These are phyloP conservation scores for Linnemannia zychae DNA, from an alignment of 192 early-diverging fungal genomes.

Conservation along the genomic window DNA sequence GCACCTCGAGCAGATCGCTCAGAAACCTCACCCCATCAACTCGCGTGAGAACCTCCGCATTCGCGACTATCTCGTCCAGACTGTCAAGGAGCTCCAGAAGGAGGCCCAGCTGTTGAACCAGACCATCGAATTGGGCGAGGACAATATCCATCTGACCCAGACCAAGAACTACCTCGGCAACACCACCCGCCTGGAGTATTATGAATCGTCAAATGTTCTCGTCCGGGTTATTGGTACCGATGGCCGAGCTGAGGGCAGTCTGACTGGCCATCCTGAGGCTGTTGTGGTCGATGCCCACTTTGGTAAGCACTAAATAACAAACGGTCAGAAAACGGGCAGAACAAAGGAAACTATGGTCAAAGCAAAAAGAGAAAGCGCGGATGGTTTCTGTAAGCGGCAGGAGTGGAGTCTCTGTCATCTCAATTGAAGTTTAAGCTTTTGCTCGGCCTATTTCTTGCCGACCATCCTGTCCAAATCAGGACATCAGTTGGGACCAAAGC, in stretches of 20 bases:
- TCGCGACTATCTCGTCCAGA: conserved; percentile 29
- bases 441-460: conserved; percentile 8
- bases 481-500: not conserved
- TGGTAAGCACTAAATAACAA: conserved; percentile 41
- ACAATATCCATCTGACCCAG: conserved; percentile 37
- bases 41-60: conserved; percentile 50
- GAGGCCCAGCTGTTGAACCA: conserved; percentile 26
- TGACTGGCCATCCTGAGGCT: conserved; percentile 56
- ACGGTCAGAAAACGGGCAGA: not conserved
- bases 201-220: conserved; percentile 69
- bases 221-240: conserved; percentile 71
- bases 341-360: not conserved
- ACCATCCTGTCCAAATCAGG: conserved; percentile 29
- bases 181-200: conserved; percentile 38
- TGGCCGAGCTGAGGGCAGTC: conserved; percentile 39
- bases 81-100: conserved; percentile 36
- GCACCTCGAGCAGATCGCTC: conserved; percentile 50
- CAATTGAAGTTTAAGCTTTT: conserved; percentile 1
- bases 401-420: conserved; percentile 27
- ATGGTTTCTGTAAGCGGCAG: not conserved
- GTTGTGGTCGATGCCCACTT: conserved; percentile 79
- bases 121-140: conserved; percentile 35
- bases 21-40: conserved; percentile 46
- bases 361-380: not conserved
- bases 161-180: conserved; percentile 34